phyloP scores from a whole-genome alignment of 1,139 yeast species.

The Yarrowia galli region DNA sequence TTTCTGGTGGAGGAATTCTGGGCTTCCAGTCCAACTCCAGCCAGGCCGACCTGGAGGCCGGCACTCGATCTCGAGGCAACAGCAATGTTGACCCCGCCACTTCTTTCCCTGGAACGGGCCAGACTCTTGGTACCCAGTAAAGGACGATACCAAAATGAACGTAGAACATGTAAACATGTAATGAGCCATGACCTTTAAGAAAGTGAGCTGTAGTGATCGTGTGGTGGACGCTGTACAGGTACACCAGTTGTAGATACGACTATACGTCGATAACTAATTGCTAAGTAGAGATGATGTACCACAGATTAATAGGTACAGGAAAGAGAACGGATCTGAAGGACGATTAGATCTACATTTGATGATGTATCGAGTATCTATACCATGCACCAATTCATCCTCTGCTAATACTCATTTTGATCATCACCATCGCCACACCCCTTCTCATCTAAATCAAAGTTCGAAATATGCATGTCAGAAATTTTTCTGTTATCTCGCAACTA shows the following conservation, averaged over 20 bases:
- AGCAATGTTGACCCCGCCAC: slow-evolving; percentile 12
- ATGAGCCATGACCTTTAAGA: slow-evolving; percentile 25
- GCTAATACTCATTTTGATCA: no score
- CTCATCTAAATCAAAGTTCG: slow-evolving; percentile 33
- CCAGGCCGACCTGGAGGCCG: slow-evolving; percentile 26
- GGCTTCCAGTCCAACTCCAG: slow-evolving; percentile 26
- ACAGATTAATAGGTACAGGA: no score
- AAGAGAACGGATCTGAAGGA: no score
- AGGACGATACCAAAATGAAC: slow-evolving; percentile 20
- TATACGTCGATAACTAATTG: no score
- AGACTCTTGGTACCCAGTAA: slow-evolving; percentile 33
- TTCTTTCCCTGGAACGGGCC: slow-evolving; percentile 25
- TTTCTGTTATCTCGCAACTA: slow-evolving; percentile 37
- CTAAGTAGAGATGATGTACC: no score
- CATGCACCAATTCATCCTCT: no score
- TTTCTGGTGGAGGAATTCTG: not conserved
- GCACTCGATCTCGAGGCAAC: slow-evolving; percentile 28
- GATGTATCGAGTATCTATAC: no score
- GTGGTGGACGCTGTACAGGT: no score
- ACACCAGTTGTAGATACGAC: no score
- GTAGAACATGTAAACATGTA: slow-evolving; percentile 27
- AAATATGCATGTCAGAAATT: slow-evolving; percentile 28
- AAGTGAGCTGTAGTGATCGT: no score
- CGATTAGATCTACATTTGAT: no score
- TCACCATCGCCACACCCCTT: no score